phyloP scores from a whole-genome alignment of 495 filamentous ascomycete genomes.

The Aspergillus ellipticus region DNA sequence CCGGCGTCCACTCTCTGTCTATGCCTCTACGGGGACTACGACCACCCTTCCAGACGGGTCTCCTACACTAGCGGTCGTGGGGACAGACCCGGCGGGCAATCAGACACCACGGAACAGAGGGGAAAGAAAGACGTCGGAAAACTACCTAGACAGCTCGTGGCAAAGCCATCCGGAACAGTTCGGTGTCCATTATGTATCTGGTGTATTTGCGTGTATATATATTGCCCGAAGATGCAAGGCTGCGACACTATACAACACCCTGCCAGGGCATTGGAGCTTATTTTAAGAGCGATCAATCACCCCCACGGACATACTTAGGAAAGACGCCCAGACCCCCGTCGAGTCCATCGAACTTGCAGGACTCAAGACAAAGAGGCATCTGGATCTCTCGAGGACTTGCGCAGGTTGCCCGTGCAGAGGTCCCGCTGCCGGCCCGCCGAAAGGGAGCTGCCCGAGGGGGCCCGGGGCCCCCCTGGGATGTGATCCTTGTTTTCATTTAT shows the following conservation, averaged over 20 bases:
- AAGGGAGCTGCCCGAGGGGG: neutral
- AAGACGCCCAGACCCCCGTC: neutral
- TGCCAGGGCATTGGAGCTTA: neutral
- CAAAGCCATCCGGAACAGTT: neutral
- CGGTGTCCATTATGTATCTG: neutral
- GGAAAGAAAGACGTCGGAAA: neutral
- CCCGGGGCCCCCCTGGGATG: neutral
- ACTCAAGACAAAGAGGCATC: neutral
- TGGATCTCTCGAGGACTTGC: neutral
- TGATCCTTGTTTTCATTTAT: neutral
- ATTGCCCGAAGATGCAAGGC: constrained; percentile 1
- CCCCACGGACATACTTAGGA: neutral
- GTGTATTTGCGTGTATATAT: neutral
- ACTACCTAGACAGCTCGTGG: neutral
- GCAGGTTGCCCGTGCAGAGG: neutral
- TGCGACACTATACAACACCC: constrained; percentile 1
- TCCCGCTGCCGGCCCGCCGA: constrained; percentile 1
- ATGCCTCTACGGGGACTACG: too few relatives aligned
- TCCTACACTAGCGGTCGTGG: too few relatives aligned
- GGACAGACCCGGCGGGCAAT: neutral
- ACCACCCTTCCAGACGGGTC: too few relatives aligned
- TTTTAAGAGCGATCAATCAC: constrained; percentile 1
- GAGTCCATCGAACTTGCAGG: neutral
- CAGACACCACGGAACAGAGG: too few relatives aligned
- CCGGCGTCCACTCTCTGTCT: too few relatives aligned